Evolutionary conservation across 2,329 filamentous ascomycete genomes (phyloP).

Genomic region (Metarhizium brunneum): DNA sequence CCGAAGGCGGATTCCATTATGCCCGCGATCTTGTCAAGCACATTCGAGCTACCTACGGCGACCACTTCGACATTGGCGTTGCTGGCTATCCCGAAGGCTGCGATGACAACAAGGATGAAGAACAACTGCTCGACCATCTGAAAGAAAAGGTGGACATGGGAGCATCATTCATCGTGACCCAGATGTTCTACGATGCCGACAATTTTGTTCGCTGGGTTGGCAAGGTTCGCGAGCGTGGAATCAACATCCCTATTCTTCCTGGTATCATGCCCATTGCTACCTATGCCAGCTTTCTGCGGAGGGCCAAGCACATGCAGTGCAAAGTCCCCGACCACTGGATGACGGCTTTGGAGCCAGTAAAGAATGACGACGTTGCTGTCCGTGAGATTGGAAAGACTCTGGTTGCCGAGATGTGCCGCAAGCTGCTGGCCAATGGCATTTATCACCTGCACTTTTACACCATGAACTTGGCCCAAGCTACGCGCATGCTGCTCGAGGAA

Average conservation of each 20-base stretch:
- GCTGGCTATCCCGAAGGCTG: slow-evolving; percentile 94
- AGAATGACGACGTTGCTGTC: slow-evolving; percentile 92
- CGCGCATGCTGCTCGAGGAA: slow-evolving; percentile 88
- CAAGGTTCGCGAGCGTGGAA: slow-evolving; percentile 77
- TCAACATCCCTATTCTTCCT: slow-evolving; percentile 73
- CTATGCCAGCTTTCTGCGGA: slow-evolving; percentile 82
- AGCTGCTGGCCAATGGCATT: slow-evolving; percentile 73
- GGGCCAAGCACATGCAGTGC: slow-evolving; percentile 86
- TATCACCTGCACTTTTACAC: slow-evolving; percentile 96
- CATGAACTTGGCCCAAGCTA: slow-evolving; percentile 95
- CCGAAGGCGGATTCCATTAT: slow-evolving; percentile 81
- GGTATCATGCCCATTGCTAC: slow-evolving; percentile 89
- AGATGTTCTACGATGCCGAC: slow-evolving; percentile 99
- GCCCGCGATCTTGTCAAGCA: slow-evolving; percentile 84
- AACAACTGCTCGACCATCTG: slow-evolving; percentile 77
- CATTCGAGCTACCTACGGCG: slow-evolving; percentile 62
- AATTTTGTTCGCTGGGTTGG: slow-evolving; percentile 88
- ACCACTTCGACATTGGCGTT: slow-evolving; percentile 90
- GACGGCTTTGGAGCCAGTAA: slow-evolving; percentile 76
- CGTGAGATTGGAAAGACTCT: slow-evolving; percentile 81
- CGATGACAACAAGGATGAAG: slow-evolving; percentile 84
- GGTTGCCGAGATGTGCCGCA: slow-evolving; percentile 82
- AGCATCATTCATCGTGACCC: slow-evolving; percentile 87
- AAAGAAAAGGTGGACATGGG: slow-evolving; percentile 97
- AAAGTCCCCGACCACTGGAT: slow-evolving; percentile 75